Evolutionary conservation across 2,329 filamentous ascomycete species (phyloP).

Genomic region (Fusarium chaquense): DNA sequence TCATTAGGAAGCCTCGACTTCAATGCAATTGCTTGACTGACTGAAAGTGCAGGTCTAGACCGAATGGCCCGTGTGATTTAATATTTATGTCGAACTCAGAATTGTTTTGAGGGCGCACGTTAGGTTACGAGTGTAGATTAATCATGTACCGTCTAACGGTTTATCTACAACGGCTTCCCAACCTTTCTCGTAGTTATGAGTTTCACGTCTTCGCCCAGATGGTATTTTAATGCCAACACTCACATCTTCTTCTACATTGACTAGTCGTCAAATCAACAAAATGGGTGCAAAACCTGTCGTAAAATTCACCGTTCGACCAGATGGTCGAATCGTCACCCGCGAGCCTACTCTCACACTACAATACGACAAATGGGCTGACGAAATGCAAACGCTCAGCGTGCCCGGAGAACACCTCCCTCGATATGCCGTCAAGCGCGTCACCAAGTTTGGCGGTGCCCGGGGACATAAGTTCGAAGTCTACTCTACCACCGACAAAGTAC

Average conservation of each 20-base stretch:
- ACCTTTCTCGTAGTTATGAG: background rate
- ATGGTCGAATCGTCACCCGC: background rate
- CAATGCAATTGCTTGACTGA: background rate
- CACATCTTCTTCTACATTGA: background rate
- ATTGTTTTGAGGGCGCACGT: background rate
- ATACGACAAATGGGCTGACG: background rate
- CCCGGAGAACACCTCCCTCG: background rate
- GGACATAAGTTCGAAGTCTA: background rate
- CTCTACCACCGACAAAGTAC: background rate
- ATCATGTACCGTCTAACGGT: background rate
- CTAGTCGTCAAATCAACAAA: background rate
- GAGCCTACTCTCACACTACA: background rate
- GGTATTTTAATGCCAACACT: rapidly evolving
- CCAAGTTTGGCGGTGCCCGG: background rate
- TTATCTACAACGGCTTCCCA: rapidly evolving
- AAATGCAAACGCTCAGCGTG: background rate
- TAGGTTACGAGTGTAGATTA: background rate
- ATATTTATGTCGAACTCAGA: background rate
- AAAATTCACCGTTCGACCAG: background rate
- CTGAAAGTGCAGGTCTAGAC: background rate
- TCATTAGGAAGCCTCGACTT: background rate
- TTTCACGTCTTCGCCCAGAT: rapidly evolving
- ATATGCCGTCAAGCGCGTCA: background rate
- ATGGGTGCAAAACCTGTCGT: background rate
- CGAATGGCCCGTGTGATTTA: background rate